phyloP scores from a whole-genome alignment of 305 asterid genomes.

The Rubia tinctorum region DNA sequence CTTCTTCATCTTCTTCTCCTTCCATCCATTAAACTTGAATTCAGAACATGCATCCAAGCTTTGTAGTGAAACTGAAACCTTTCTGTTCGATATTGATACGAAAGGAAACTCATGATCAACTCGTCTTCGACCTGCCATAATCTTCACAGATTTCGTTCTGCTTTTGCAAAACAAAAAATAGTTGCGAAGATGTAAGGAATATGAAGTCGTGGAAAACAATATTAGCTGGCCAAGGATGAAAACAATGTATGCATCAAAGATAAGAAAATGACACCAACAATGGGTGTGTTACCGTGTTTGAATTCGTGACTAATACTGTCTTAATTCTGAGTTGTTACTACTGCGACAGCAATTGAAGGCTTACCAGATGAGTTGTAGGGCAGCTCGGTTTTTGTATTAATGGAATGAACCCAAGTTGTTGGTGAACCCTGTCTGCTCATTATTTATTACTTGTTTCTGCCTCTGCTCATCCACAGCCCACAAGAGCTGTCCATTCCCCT shows the following conservation, averaged over 20 bases:
- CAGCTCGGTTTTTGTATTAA: slow-evolving; percentile 36
- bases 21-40: background rate
- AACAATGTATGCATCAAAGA: background rate
- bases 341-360: slow-evolving; percentile 36
- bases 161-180: background rate
- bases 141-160: background rate
- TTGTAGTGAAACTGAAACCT: background rate
- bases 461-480: slow-evolving; percentile 70
- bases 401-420: slow-evolving; percentile 59
- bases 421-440: slow-evolving; percentile 45
- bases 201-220: background rate
- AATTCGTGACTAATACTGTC: background rate
- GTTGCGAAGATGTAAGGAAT: background rate
- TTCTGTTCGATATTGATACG: too few species aligned
- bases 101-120: too few species aligned
- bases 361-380: slow-evolving; percentile 52
- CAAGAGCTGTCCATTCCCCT: slow-evolving; percentile 57
- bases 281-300: background rate
- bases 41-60: background rate
- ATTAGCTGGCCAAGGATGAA: background rate
- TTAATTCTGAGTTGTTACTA: slow-evolving; percentile 6
- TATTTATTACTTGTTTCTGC: slow-evolving; percentile 33
- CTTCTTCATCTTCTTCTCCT: background rate
- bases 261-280: background rate
- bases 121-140: too few species aligned